phyloP scores from a whole-genome alignment of 2,329 filamentous ascomycete species.

The Aspergillus flavus region DNA sequence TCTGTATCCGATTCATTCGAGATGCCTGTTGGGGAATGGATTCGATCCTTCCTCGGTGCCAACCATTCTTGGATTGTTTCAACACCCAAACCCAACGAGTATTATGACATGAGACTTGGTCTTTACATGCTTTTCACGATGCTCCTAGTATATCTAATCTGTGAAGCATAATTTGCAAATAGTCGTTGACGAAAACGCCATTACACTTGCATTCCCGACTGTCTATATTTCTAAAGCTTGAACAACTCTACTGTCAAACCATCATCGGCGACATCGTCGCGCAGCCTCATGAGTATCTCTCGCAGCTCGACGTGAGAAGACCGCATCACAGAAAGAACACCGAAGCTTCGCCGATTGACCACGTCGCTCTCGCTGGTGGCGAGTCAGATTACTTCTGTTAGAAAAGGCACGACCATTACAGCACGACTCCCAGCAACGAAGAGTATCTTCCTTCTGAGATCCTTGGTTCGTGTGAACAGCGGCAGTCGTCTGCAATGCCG shows the following conservation, averaged over 20 bases:
- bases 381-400: slow-evolving; percentile 4
- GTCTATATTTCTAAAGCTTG: neutral
- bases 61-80: too few species aligned
- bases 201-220: neutral
- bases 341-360: slow-evolving; percentile 9
- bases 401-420: slow-evolving; percentile 9
- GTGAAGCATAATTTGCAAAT: too few species aligned
- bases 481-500: neutral
- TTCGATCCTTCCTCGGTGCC: too few species aligned
- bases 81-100: too few species aligned
- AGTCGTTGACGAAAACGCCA: too few species aligned
- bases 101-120: too few species aligned
- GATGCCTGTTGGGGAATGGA: too few species aligned
- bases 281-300: slow-evolving; percentile 9
- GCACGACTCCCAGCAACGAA: slow-evolving; percentile 6
- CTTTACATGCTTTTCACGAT: too few species aligned
- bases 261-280: neutral
- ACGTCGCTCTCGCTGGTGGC: slow-evolving; percentile 6
- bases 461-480: neutral
- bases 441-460: neutral
- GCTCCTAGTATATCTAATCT: too few species aligned
- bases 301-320: slow-evolving; percentile 8
- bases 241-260: too few species aligned
- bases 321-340: slow-evolving; percentile 13
- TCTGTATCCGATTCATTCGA: neutral